Conservation (phyloP, 805 yeast species). For the Monosporozyma unispora region DNA sequence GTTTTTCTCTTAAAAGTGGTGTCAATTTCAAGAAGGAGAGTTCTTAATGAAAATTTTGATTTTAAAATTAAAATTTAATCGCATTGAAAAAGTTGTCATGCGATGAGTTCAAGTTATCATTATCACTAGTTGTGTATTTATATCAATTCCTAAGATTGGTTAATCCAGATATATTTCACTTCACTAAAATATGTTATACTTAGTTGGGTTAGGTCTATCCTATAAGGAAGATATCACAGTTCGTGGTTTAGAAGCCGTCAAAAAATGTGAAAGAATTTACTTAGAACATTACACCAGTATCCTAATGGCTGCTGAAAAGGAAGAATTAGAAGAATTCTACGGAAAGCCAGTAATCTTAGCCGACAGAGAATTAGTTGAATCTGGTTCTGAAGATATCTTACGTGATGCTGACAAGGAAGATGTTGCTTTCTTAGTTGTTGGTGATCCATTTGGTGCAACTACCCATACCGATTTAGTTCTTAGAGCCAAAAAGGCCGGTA, state of each 20-base stretch:
- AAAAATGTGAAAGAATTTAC: constrained; percentile 80
- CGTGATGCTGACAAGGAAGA: constrained; percentile 71
- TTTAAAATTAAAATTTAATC: background rate
- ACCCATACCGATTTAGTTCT: constrained; percentile 92
- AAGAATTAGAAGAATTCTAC: constrained; percentile 68
- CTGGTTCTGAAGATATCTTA: constrained; percentile 76
- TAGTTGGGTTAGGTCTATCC: constrained; percentile 87
- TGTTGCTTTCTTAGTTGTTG: constrained; percentile 90
- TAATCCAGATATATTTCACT: background rate
- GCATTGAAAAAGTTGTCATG: background rate
- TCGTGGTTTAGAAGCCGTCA: constrained; percentile 81
- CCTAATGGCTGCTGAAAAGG: constrained; percentile 81
- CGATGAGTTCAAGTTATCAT: background rate
- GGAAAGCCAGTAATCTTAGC: constrained; percentile 82
- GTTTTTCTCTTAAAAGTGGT: background rate
- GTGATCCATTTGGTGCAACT: constrained; percentile 97
- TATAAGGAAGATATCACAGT: constrained; percentile 87
- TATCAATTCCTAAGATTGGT: background rate
- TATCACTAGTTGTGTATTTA: background rate
- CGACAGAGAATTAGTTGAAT: constrained; percentile 89
- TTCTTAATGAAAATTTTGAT: background rate
- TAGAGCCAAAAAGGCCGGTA: constrained; percentile 78
- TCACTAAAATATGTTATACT: constrained; percentile 56
- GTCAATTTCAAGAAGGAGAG: background rate
- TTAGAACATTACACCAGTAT: constrained; percentile 93